phyloP scores from a whole-genome alignment of 345 rosid species.

The Aurinia saxatilis region DNA sequence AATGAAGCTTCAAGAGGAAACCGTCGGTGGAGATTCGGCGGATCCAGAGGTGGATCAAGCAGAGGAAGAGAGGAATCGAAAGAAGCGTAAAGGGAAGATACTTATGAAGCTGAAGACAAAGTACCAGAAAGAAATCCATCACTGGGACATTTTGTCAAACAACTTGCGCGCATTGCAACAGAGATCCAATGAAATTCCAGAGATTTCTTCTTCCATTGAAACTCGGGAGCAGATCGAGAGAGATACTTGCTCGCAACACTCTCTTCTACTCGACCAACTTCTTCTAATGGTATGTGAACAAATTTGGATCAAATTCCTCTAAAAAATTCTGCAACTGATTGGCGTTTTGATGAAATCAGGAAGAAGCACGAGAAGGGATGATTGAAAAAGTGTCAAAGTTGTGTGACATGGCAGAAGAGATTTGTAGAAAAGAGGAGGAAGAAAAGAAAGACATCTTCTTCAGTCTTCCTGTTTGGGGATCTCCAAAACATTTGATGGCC shows the following conservation, averaged over 20 bases:
- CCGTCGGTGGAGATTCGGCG: background rate
- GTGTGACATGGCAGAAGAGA: constrained; percentile 55
- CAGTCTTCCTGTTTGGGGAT: constrained; percentile 62
- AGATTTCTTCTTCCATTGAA: background rate
- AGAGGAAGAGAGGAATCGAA: constrained; percentile 35
- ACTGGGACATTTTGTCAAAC: constrained; percentile 57
- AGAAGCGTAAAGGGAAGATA: constrained; percentile 31
- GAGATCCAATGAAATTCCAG: constrained; percentile 21
- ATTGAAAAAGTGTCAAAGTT: constrained; percentile 41
- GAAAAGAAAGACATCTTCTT: constrained; percentile 35
- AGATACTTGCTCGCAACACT: background rate
- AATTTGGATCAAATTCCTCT: background rate
- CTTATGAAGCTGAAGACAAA: constrained; percentile 38
- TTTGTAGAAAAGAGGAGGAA: constrained; percentile 44
- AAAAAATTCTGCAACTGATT: background rate
- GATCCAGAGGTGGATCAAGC: constrained; percentile 20
- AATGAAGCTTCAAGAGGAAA: constrained; percentile 34
- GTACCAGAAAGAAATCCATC: constrained; percentile 48
- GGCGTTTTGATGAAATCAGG: constrained; percentile 31
- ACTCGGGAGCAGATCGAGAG: background rate
- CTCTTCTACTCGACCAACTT: constrained; percentile 40
- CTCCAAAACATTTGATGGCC: constrained; percentile 54
- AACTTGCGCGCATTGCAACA: constrained; percentile 40
- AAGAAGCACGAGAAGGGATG: constrained; percentile 47
- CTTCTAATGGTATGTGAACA: constrained; percentile 40